Conservation (phyloP, 306 rosid genomes). For the Pueraria montana region DNA sequence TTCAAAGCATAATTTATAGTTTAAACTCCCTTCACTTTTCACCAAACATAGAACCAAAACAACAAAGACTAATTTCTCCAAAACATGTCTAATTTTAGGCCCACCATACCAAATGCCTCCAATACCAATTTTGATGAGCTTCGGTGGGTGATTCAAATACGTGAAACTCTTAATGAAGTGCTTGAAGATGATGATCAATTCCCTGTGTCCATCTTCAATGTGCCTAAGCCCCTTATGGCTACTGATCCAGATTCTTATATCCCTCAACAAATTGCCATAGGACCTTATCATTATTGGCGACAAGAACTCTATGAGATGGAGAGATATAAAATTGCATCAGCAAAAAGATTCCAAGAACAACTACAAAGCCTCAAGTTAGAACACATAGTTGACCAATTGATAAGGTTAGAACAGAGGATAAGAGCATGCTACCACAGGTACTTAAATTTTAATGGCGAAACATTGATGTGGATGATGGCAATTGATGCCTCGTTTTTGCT, state of each 20-base stretch:
- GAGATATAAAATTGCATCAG: conserved; percentile 72
- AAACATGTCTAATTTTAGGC: conserved; percentile 44
- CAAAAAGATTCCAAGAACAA: conserved; percentile 67
- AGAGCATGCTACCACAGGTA: conserved; percentile 76
- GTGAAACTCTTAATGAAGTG: conserved; percentile 69
- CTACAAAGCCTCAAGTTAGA: conserved; percentile 63
- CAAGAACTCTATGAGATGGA: conserved; percentile 80
- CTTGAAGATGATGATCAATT: conserved; percentile 61
- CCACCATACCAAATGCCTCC: conserved; percentile 43
- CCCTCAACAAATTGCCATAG: conserved; percentile 85
- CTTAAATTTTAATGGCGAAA: conserved; percentile 71
- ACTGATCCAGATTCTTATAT: conserved; percentile 67
- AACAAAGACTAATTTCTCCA: conserved; percentile 5
- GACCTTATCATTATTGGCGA: conserved; percentile 81
- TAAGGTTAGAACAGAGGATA: conserved; percentile 59
- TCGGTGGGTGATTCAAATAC: conserved; percentile 77
- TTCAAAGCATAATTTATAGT: conserved; percentile 25
- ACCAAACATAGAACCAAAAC: conserved; percentile 39
- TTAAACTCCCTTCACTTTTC: conserved; percentile 39
- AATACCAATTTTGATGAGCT: conserved; percentile 66
- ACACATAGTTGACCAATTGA: conserved; percentile 67
- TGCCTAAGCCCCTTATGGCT: conserved; percentile 59
- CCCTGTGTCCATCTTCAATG: conserved; percentile 78
- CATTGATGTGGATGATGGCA: conserved; percentile 84
- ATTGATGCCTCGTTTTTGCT: conserved; percentile 83